A percentile compares a stretch with the other conserved stretches of the same genome.
Conservation (phyloP, 73 alveolate species). For the Tetrahymena borealis region DNA sequence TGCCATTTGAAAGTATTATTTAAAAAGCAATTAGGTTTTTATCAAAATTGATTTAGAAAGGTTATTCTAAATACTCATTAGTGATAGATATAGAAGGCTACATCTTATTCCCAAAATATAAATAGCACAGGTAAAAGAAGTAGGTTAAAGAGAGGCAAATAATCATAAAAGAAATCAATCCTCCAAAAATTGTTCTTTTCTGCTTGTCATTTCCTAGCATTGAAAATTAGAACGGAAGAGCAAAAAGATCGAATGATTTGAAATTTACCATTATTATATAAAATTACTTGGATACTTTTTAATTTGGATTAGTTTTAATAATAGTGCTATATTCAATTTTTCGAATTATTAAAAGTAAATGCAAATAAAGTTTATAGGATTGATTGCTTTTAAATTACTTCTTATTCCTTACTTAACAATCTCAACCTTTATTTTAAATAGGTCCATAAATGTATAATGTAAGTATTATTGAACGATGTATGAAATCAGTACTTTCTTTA, state of each 20-base stretch:
- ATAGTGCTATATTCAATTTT: too few relatives aligned
- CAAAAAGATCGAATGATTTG: neutral
- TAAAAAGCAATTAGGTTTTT: neutral
- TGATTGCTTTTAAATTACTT: too few relatives aligned
- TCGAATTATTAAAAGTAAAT: too few relatives aligned
- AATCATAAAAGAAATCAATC: neutral
- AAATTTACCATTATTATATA: neutral
- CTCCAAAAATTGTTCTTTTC: neutral
- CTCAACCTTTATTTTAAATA: neutral
- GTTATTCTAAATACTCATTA: neutral
- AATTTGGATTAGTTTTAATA: neutral
- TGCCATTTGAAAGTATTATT: neutral
- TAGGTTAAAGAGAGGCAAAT: neutral
- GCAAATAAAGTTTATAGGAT: too few relatives aligned
- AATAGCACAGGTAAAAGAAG: neutral
- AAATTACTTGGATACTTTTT: neutral
- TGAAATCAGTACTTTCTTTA: too few relatives aligned
- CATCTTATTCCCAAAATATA: neutral
- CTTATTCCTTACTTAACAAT: too few relatives aligned
- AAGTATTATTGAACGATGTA: too few relatives aligned
- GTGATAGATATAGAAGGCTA: neutral
- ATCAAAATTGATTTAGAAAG: neutral
- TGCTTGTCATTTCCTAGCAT: neutral
- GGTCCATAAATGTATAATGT: neutral
- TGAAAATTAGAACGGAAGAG: neutral